Evolutionary conservation across 2,329 filamentous ascomycete species (phyloP).

Genomic region (Raffaelea deltoideospora): DNA sequence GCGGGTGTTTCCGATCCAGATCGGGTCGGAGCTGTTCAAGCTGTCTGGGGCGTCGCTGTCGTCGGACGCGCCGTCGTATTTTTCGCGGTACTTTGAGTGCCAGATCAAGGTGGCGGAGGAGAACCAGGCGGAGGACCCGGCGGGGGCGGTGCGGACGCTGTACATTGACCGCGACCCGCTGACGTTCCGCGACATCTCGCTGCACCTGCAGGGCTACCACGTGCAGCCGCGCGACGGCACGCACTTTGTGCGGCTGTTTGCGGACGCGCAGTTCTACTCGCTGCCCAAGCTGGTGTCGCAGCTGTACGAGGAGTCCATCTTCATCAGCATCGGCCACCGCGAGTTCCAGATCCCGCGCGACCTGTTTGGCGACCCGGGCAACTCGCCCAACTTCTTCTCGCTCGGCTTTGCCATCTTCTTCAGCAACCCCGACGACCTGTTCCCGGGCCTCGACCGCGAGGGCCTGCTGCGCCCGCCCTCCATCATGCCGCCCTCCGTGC

Average conservation of each 20-base stretch:
- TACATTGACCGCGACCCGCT: slow-evolving; percentile 90
- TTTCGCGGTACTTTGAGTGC: slow-evolving; percentile 83
- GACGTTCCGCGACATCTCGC: slow-evolving; percentile 78
- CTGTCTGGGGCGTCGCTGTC: slow-evolving; percentile 59
- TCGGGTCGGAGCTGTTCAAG: slow-evolving; percentile 57
- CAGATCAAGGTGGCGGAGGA: slow-evolving; percentile 54
- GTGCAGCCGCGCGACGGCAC: slow-evolving; percentile 65
- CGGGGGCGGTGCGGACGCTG: slow-evolving; percentile 51
- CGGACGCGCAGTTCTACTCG: slow-evolving; percentile 82
- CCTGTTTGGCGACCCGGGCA: slow-evolving; percentile 69
- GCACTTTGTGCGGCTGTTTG: slow-evolving; percentile 85
- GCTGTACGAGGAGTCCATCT: slow-evolving; percentile 82
- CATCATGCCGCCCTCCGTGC: slow-evolving; percentile 68
- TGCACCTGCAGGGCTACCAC: slow-evolving; percentile 87
- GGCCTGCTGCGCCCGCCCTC: slow-evolving; percentile 73
- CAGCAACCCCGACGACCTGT: slow-evolving; percentile 61
- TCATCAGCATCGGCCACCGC: slow-evolving; percentile 74
- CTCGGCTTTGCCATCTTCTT: slow-evolving; percentile 85
- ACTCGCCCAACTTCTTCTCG: slow-evolving; percentile 92
- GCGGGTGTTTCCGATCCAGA: slow-evolving; percentile 61
- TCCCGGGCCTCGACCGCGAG: slow-evolving; percentile 68
- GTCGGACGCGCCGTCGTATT: slow-evolving; percentile 83
- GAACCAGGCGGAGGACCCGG: slow-evolving; percentile 33
- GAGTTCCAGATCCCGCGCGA: slow-evolving; percentile 86
- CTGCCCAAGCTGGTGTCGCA: slow-evolving; percentile 78